Evolutionary conservation across 148 eudicot genomes (phyloP), one percentile per base, ranked within the genome.

Genomic region (Agrostemma githago): DNA sequence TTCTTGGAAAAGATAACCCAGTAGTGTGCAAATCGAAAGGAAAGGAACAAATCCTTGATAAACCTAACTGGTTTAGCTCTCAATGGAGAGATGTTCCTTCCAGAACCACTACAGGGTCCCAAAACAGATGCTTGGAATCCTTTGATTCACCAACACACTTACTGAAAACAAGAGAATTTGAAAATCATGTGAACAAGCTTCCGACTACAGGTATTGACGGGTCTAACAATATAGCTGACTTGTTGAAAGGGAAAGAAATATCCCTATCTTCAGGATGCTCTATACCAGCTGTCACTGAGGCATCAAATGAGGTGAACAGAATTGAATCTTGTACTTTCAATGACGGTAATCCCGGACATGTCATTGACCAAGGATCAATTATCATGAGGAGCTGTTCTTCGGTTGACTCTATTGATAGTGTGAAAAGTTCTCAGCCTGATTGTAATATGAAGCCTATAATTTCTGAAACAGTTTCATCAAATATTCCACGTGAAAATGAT

Each of bases 201-300:
- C 80, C 77, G 44, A 58, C 76, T 74, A 66, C 82, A 74, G 26
- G 58, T 63, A 62, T 57, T 78, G 62, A 66, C 43, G 72, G 58
- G 77, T 42, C 68, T 66, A 77, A 76, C 70, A 82, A 72, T 77
- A 73, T 54, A 71, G 82, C 74, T 43, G 75, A 71, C 59, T 80
- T 78, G 42, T 82, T 69, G 62, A 80, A 80, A 84, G 88, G 73
- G 73, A 80, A 70, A 74, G 91, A 79, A 67, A 17, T 80, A 46
- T 84, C 89, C n/a, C 17, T 84, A 67, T 88, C 88, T 48, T 88
- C 94, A 61, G 84, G 83, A 76, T 84, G 93, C 78, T 84, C 90
- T 61, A 88, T 84, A 62, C 83, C 85, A 72, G 84, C 72, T 79
- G 80, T 87, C 48, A 79, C 85, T 59, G 83, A 84, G 77, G 83